Conservation (phyloP, 2,329 filamentous ascomycete genomes). For the Curvularia hawaiiensis region DNA sequence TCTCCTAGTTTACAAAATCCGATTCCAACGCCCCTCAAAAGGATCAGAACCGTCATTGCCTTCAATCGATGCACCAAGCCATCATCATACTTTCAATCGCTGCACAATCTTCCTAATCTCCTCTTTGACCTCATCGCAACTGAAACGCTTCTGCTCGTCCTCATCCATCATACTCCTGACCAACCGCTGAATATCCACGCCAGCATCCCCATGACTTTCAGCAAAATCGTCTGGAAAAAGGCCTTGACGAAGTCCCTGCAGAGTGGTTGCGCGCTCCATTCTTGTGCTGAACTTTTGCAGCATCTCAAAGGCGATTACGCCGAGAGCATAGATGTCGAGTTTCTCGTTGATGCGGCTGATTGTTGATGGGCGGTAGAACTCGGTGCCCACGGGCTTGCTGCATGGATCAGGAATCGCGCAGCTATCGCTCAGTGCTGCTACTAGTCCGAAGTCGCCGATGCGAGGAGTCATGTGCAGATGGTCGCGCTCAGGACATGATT, state of each 20-base stretch:
- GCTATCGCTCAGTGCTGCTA: slow-evolving; percentile 57
- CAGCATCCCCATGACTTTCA: slow-evolving; percentile 24
- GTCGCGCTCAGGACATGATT: slow-evolving; percentile 48
- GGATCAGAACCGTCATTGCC: too few species aligned
- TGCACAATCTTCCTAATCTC: slow-evolving; percentile 29
- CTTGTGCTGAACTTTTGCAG: slow-evolving; percentile 56
- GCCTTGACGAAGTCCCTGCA: slow-evolving; percentile 42
- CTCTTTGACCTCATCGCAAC: slow-evolving; percentile 38
- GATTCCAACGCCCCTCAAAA: too few species aligned
- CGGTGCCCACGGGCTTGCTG: slow-evolving; percentile 62
- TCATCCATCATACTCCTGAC: slow-evolving; percentile 40
- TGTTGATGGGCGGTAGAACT: slow-evolving; percentile 62
- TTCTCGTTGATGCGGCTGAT: slow-evolving; percentile 52
- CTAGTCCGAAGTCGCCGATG: slow-evolving; percentile 72
- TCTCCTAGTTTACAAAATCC: background rate
- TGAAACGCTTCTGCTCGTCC: slow-evolving; percentile 37
- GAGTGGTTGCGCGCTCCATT: slow-evolving; percentile 48
- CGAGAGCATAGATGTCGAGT: slow-evolving; percentile 66
- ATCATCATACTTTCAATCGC: slow-evolving; percentile 18
- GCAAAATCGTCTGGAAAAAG: slow-evolving; percentile 39
- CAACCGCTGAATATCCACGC: slow-evolving; percentile 29
- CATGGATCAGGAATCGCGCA: slow-evolving; percentile 28
- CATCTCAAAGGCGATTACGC: slow-evolving; percentile 67
- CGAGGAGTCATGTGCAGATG: slow-evolving; percentile 59
- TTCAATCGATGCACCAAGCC: background rate